Evolutionary conservation across 257 asterid species (phyloP), one percentile per base, ranked within the genome.

Genomic region (Agastache rugosa): DNA sequence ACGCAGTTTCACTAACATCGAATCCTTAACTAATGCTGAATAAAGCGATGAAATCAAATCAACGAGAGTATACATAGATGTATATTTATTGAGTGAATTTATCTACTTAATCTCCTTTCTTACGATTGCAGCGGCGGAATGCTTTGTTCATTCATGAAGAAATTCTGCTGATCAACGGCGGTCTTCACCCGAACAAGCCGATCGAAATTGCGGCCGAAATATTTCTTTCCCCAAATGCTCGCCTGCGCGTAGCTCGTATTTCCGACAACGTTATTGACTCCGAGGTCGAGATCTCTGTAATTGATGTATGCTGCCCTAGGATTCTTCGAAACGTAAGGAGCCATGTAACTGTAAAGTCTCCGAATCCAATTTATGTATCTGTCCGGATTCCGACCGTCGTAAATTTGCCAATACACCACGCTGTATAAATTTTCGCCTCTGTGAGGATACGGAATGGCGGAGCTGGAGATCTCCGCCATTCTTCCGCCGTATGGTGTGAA

Each of bases 401-500:
- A 17, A 0, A 53, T 42, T 34, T 47, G 25, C 82, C 82, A 78
- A 3, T 10, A 44, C 2, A 63, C 69, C 1, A 60, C 11, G 8
- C 66, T 59, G 67, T 42, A 81, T 25, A 81, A n/a, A 51, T 77
- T 74, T 1, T 86, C 86, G 0, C 73, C 31, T 10, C 89, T 56
- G 16, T 85, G 89, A 5, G 85, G 83, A 60, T 71, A 85, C 0
- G 86, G 86, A 22, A 60, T 67, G 60, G 75, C 83, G 3, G 84
- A 82, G 63, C 35, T 39, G 0, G 77, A 20, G 14, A 73, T 35
- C 3, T 73, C 71, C 2, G 48, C 63, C 63, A 62, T 73, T 62
- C 27, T 62, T 48, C 77, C 77, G 1, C 77, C 63, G 2, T 63
- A 51, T 1, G 77, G 55, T 11, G 15, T 8, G 5, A 63, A 0